Percentiles rank a stretch among this genome's conserved stretches.
Conservation (phyloP, 2,329 filamentous ascomycete species). For the Monosporascus sp. region DNA sequence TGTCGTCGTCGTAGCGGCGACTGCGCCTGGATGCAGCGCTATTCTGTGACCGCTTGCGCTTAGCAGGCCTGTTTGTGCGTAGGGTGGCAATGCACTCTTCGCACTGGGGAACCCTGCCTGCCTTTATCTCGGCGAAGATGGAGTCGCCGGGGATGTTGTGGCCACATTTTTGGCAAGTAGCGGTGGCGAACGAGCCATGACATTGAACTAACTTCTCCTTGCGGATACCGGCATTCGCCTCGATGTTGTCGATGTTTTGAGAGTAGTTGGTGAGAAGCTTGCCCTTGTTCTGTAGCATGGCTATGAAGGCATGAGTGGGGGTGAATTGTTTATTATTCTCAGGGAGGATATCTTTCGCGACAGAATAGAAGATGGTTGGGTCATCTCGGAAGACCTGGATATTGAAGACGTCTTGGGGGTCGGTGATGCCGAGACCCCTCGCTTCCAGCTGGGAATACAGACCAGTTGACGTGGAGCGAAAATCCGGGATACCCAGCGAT, state of each 20-base stretch:
- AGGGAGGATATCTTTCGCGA: constrained; percentile 87
- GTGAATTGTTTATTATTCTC: constrained; percentile 66
- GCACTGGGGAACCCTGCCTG: constrained; percentile 72
- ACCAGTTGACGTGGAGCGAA: constrained; percentile 86
- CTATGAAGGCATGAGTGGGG: constrained; percentile 91
- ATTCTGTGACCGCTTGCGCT: constrained; percentile 50
- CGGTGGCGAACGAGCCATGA: constrained; percentile 92
- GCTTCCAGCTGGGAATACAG: constrained; percentile 82
- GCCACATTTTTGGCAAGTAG: constrained; percentile 78
- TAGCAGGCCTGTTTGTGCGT: constrained; percentile 41
- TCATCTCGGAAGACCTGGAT: constrained; percentile 81
- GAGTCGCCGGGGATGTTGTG: constrained; percentile 67
- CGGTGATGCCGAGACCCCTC: constrained; percentile 61
- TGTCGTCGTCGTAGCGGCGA: constrained; percentile 38
- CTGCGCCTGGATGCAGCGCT: constrained; percentile 31
- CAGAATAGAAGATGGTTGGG: constrained; percentile 82
- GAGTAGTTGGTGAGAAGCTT: constrained; percentile 97
- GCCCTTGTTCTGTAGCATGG: constrained; percentile 76
- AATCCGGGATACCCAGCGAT: constrained; percentile 93
- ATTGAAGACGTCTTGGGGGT: constrained; percentile 95
- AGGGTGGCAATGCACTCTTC: constrained; percentile 59
- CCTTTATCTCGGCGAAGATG: constrained; percentile 75
- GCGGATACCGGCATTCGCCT: constrained; percentile 76
- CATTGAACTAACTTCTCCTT: constrained; percentile 86
- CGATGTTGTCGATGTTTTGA: constrained; percentile 97